Percentiles rank a stretch among this genome's conserved stretches.
Evolutionary conservation across 2,329 filamentous ascomycete genomes (phyloP).

Genomic region (Trichoderma endophyticum): DNA sequence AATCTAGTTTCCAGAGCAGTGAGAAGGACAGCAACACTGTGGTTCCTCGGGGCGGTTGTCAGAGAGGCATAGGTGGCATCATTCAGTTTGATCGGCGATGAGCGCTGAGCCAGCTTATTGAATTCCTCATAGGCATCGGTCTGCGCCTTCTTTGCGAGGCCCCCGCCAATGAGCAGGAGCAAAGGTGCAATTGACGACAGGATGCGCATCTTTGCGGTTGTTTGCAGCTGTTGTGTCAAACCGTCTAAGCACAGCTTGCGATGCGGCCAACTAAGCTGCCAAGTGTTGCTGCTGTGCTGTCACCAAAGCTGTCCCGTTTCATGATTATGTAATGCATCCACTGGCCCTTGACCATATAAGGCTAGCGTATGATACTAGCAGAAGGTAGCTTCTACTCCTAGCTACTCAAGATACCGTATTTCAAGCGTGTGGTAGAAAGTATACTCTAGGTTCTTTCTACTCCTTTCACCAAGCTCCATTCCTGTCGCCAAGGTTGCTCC

Average conservation of each 20-base stretch:
- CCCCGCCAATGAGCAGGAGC: slow-evolving; percentile 58
- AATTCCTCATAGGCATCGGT: slow-evolving; percentile 68
- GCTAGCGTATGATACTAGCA: not conserved
- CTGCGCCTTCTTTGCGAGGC: slow-evolving; percentile 59
- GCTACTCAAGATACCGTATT: not conserved
- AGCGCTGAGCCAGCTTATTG: slow-evolving; percentile 63
- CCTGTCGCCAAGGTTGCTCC: not conserved
- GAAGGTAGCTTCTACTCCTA: not conserved
- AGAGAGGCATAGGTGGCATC: slow-evolving; percentile 73
- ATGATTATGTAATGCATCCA: not conserved
- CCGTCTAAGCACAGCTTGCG: not conserved
- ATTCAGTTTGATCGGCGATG: slow-evolving; percentile 71
- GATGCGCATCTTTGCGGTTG: slow-evolving; percentile 61
- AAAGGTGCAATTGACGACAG: slow-evolving; percentile 61
- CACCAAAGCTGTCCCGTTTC: not conserved
- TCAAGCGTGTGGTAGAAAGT: not conserved
- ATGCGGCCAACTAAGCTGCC: slow-evolving; percentile 7
- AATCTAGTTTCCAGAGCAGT: slow-evolving; percentile 83
- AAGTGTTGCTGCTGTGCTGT: slow-evolving; percentile 14
- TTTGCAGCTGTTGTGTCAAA: slow-evolving; percentile 19
- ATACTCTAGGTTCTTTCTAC: not conserved
- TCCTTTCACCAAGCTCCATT: not conserved
- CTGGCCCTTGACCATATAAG: not conserved
- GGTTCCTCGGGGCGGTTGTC: slow-evolving; percentile 76
- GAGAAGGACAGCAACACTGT: slow-evolving; percentile 75